phyloP scores from a whole-genome alignment of 352 stramenopile species.

The Pythium phragmitis region DNA sequence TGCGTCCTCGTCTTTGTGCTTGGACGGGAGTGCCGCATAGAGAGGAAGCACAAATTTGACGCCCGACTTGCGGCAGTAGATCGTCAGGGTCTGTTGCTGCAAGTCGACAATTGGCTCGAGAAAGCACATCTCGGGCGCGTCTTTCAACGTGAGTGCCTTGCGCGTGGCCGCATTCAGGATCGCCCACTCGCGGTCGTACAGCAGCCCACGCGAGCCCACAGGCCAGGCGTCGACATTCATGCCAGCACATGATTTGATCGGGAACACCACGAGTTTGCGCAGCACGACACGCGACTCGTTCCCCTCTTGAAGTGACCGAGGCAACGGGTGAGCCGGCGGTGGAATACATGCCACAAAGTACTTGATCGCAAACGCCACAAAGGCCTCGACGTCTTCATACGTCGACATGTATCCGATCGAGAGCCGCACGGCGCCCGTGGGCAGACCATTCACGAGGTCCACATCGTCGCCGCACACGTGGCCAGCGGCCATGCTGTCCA shows the following conservation, averaged over 20 bases:
- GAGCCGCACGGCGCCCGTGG: constrained; percentile 67
- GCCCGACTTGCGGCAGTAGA: constrained; percentile 28
- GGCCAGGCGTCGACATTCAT: constrained; percentile 60
- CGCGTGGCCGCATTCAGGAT: constrained; percentile 55
- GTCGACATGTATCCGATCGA: constrained; percentile 81
- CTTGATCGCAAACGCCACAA: constrained; percentile 50
- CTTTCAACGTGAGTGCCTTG: constrained; percentile 58
- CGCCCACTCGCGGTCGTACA: constrained; percentile 77
- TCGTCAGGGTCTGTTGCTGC: constrained; percentile 47
- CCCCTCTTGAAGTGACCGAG: background rate
- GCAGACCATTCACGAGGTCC: constrained; percentile 59
- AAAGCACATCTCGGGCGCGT: constrained; percentile 55
- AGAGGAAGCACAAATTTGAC: constrained; percentile 11
- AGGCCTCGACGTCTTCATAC: constrained; percentile 57
- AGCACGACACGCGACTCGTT: constrained; percentile 22
- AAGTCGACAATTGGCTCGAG: constrained; percentile 67
- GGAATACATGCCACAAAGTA: constrained; percentile 53
- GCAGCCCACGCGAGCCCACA: constrained; percentile 52
- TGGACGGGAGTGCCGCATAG: background rate
- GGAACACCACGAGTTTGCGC: constrained; percentile 63
- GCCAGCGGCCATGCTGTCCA: constrained; percentile 51
- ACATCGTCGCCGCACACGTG: constrained; percentile 75
- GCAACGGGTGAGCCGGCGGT: background rate
- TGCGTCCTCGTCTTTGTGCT: constrained; percentile 15
- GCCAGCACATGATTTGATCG: constrained; percentile 75